Base-by-base conservation (phyloP, 23 red algal species). In the Gracilaria domingensis region DNA sequence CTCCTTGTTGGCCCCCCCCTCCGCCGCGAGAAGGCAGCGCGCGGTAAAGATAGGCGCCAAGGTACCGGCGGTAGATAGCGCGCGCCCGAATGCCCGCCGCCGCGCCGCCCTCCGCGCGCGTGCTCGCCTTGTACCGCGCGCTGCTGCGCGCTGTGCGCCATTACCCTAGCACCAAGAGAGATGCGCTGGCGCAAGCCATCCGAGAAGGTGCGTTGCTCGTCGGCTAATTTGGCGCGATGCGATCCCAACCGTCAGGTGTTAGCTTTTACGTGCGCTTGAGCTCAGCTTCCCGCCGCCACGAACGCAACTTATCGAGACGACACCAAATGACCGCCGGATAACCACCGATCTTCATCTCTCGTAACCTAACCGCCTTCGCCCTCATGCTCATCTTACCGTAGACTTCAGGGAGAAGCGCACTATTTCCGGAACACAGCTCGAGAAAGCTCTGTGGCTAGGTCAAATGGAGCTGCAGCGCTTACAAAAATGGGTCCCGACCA, bases 381-480 rank as follows among this genome's bases (percentile, higher is more conserved):
- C 23, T 38, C 21, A 8, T 3, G 51, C 8, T 12, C 7, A 53
- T 48, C 5, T 39, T 32, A 18, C 37, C 29, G 8, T 48, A 90
- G 87, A 90, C 9, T 90, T 90, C 71, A 70, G 87, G 25, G 87
- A 90, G 74, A 90, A 90, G 62, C 71, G 58, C 30, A 56, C 40
- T 28, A 64, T 90, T 14, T 25, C 36, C 8, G 87, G 87, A 2
- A n/a, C 81, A 23, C 49, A 79, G 73, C 64, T 90, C 70, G 87
- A 90, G 73, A 79, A 80, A 79, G 87, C 87, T 57, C 54, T 90
- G 42, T 90, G 87, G 87, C 64, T 90, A 4, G 87, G 73, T 23
- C 45, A 90, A 18, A 90, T 90, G 87, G 87, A 90, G 64, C 71
- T 90, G 32, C 50, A 90, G 62, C 50, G 87, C 33, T 50, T 90